Base-by-base conservation (phyloP, 2,329 filamentous ascomycete species). In the Xylaria digitata region DNA sequence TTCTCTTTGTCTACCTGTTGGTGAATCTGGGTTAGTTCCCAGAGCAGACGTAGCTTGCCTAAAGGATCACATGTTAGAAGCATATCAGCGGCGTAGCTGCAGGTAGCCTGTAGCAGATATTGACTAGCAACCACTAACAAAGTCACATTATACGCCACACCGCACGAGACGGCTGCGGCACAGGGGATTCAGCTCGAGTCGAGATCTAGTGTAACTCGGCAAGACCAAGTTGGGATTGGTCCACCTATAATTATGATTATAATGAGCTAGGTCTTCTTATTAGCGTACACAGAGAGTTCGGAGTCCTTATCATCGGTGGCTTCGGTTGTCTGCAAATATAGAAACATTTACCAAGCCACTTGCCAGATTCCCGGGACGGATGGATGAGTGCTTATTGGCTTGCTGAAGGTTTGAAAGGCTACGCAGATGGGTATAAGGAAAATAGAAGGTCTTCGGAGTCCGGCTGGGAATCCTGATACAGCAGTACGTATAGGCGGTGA, bases 371-470 rank as follows among this genome's bases (percentile, higher is more conserved):
- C 34, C 15, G 40, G 54, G 26, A 19, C 23, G 7, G 26, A 26
- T 23, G 17, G 13, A 43, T 30, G 32, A 30, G n/a, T 32, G 43
- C 23, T 37, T 9, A 52, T 57, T 61, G 30, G 55, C 43, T 48
- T 26, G 43, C 13, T 15, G 13, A 40, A 15, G 13, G 9, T 37
- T 37, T 21, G 13, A 34, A 48, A 17, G 49, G 34, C 19, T 2
- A 21, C 21, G 34, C 19, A 11, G 37, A 43, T 15, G 30, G 7
- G 9, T 19, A 17, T 21, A 42, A 42, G 13, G 6, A 48, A 32
- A 17, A 26, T 0, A 6, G 19, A 43, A 6, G 32, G 30, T 34
- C 26, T 52, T 67, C 65, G 65, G 61, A 57, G 55, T 57, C 56
- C 61, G 60, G 54, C 21, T 17, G 19, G 8, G 37, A 49, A 63